A percentile compares a stretch with the other conserved stretches of the same genome.
Conservation (phyloP, 306 rosid species). For the Oxytropis ochrocephala region DNA sequence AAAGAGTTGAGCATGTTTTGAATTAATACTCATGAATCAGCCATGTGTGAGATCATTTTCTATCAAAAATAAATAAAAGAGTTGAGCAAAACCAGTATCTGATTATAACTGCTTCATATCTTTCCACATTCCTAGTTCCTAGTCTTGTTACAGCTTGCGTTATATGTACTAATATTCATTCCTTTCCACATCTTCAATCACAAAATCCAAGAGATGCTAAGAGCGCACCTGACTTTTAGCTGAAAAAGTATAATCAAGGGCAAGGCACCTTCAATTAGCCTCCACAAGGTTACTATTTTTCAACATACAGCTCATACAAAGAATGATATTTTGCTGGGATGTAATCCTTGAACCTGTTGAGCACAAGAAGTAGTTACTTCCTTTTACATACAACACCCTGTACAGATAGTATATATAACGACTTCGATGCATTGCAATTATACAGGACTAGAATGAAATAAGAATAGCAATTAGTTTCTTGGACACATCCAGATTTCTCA, state of each 20-base stretch:
- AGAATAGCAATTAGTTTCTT: background rate
- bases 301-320: constrained; percentile 59
- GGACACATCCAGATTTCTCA: background rate
- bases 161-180: constrained; percentile 10
- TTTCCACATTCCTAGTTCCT: background rate
- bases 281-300: background rate
- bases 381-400: background rate
- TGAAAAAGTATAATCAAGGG: background rate
- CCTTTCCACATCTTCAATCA: constrained; percentile 10
- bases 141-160: constrained; percentile 2
- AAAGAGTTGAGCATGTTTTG: no score
- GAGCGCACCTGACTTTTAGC: constrained; percentile 18
- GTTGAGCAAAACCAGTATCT: background rate
- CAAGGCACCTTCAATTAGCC: constrained; percentile 4
- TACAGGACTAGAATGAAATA: constrained; percentile 10
- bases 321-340: constrained; percentile 79
- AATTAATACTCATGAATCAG: constrained; percentile 2
- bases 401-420: background rate
- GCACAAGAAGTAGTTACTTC: background rate
- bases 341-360: constrained; percentile 81
- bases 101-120: background rate
- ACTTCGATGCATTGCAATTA: background rate
- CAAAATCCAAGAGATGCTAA: constrained; percentile 14
- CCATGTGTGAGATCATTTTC: background rate
- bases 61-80: no score